Percentiles rank a stretch among this genome's conserved stretches.
phyloP scores from a whole-genome alignment of 2,329 filamentous ascomycete genomes.

The Endothia cerciana region DNA sequence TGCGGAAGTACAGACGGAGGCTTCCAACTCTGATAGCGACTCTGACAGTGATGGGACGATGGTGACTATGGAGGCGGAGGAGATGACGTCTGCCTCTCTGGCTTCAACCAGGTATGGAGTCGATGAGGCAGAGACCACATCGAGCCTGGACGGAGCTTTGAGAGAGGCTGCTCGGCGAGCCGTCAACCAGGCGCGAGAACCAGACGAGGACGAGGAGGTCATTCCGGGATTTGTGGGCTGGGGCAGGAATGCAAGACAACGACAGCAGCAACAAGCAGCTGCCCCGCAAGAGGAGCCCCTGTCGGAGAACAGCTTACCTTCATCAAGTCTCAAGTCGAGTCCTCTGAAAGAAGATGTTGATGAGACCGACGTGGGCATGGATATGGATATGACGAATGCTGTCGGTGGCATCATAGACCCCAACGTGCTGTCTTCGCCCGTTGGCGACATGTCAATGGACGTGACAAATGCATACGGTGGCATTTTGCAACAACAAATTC shows the following conservation, averaged over 20 bases:
- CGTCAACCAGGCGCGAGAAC: conserved; percentile 67
- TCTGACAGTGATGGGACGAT: conserved; percentile 75
- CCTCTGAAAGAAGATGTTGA: conserved; percentile 39
- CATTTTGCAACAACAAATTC: conserved; percentile 63
- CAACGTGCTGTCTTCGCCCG: conserved; percentile 32
- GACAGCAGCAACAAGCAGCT: conserved; percentile 52
- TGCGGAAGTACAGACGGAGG: conserved; percentile 58
- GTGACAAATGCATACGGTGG: conserved; percentile 82
- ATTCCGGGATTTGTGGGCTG: conserved; percentile 77
- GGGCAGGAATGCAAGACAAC: conserved; percentile 61
- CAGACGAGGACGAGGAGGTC: conserved; percentile 64
- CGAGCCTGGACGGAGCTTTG: conserved; percentile 76
- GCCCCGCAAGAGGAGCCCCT: conserved; percentile 15
- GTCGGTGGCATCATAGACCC: conserved; percentile 47
- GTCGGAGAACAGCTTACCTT: conserved; percentile 18
- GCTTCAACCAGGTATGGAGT: conserved; percentile 62
- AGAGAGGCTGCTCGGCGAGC: conserved; percentile 76
- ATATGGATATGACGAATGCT: conserved; percentile 62
- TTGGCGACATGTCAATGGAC: conserved; percentile 88
- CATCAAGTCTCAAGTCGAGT: conserved; percentile 27
- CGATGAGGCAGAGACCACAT: conserved; percentile 66
- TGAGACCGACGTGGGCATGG: conserved; percentile 54
- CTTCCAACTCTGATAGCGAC: conserved; percentile 50
- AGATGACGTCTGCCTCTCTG: conserved; percentile 71
- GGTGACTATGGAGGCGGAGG: conserved; percentile 81